phyloP scores from a whole-genome alignment of 441 rosid genomes.

The Viola pubescens region DNA sequence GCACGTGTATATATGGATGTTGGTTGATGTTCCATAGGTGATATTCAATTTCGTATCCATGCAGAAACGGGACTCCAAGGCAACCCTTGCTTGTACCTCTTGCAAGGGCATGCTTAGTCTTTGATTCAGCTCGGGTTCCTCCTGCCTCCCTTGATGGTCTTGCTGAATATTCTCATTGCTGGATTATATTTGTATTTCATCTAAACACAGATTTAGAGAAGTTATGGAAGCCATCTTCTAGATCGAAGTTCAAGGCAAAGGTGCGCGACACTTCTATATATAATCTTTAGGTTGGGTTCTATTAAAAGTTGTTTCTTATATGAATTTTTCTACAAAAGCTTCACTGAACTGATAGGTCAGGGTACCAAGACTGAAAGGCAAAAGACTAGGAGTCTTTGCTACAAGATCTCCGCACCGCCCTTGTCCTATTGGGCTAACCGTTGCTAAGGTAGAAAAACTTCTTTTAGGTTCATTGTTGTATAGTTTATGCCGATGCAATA shows the following conservation, averaged over 20 bases:
- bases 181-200: conserved; percentile 88
- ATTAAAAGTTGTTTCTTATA: conserved; percentile 14
- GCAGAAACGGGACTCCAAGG: conserved; percentile 87
- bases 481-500: not conserved
- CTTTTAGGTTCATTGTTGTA: not conserved
- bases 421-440: conserved; percentile 86
- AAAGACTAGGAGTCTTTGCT: conserved; percentile 74
- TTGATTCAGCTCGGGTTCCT: conserved; percentile 65
- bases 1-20: too few relatives aligned
- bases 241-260: conserved; percentile 91
- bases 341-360: conserved; percentile 57
- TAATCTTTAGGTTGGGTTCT: not conserved
- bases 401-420: conserved; percentile 88
- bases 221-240: conserved; percentile 80
- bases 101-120: conserved; percentile 66
- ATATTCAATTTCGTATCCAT: not conserved
- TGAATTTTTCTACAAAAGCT: conserved; percentile 22
- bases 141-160: conserved; percentile 91
- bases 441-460: conserved; percentile 55
- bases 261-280: conserved; percentile 20
- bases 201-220: conserved; percentile 83
- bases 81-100: conserved; percentile 80
- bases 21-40: too few relatives aligned
- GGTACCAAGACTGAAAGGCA: conserved; percentile 81
- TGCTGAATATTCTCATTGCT: conserved; percentile 79